Base-by-base conservation (phyloP, 139 green algal species). In the Pycnococcus provasolii region DNA sequence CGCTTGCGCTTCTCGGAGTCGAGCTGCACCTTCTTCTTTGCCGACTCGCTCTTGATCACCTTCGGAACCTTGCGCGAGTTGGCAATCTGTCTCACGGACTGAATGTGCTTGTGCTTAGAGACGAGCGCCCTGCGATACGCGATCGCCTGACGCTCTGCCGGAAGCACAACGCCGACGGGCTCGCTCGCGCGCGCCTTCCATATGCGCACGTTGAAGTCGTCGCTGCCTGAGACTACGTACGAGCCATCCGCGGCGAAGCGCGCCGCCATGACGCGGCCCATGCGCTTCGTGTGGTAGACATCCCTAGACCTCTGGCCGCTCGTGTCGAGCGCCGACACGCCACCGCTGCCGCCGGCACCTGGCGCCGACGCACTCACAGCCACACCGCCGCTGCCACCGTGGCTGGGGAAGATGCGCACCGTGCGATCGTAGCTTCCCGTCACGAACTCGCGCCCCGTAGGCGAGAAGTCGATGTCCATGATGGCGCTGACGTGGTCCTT, bases 401-500 rank as follows among this genome's bases (percentile, higher is more conserved):
- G 26, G 26, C 26, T 26, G 26, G 26, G 26, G 26, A 96, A 99
- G 58, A 99, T 92, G 73, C 93, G 88, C 57, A 98, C 75, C 9
- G 78, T 86, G 50, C 92, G 80, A 79, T 99, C 93, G 73, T 97
- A 98, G 1, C 58, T 72, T 11, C 88, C 93, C 0, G 93, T 90
- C 45, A 98, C 93, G 82, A 99, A 97, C 81, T 99, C 93, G 4
- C 89, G 74, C 3, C 93, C 93, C 1, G 93, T 97, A 7, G 93
- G 93, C 0, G 88, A 91, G 75, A 92, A 99, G 79, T 99, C 93
- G 5, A 99, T 84, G 70, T 98, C 91, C 89, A 97, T 95, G 6
- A 73, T 44, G 6, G 57, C 43, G 13, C 5, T 60, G 9, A 73
- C 55, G 44, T 58, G 58, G 50, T 73, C 66, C 26, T 92, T 86